Conservation (phyloP, 495 filamentous ascomycete species). For the Podospora appendiculata region DNA sequence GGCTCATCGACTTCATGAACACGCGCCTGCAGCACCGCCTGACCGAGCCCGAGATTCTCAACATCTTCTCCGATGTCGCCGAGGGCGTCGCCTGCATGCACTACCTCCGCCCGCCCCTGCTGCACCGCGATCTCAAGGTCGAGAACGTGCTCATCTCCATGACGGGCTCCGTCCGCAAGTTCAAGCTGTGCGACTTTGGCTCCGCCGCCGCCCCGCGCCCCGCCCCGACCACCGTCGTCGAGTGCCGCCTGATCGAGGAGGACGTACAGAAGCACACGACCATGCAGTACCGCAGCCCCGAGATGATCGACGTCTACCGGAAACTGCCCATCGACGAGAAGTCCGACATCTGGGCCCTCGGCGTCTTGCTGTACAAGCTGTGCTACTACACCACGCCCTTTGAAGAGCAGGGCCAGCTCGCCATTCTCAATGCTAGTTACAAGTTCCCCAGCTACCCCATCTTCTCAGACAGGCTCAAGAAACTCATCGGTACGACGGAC, state of each 20-base stretch:
- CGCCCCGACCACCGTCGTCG: constrained; percentile 73
- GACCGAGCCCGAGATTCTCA: constrained; percentile 93
- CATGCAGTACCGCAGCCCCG: constrained; percentile 92
- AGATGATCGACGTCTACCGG: constrained; percentile 97
- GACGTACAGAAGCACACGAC: constrained; percentile 97
- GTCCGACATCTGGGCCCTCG: constrained; percentile 96
- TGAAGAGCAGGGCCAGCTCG: constrained; percentile 94
- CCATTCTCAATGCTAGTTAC: constrained; percentile 95
- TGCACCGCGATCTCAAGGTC: constrained; percentile 94
- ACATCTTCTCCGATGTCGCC: constrained; percentile 92
- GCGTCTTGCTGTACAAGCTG: constrained; percentile 92
- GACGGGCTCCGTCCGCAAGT: constrained; percentile 49
- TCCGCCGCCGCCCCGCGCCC: constrained; percentile 78
- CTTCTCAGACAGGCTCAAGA: constrained; percentile 87
- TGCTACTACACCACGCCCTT: constrained; percentile 99
- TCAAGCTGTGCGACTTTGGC: constrained; percentile 98
- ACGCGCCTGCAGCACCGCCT: constrained; percentile 91
- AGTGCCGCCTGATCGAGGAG: constrained; percentile 88
- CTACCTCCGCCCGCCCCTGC: constrained; percentile 86
- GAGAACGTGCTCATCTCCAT: constrained; percentile 93
- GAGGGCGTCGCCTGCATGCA: constrained; percentile 99
- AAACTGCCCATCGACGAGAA: constrained; percentile 98
- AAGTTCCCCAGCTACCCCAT: constrained; percentile 80
- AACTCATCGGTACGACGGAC: constrained; percentile 68
- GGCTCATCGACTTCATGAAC: constrained; percentile 99